A percentile compares a stretch with the other conserved stretches of the same genome.
phyloP scores from a whole-genome alignment of 805 yeast genomes.

The Myxozyma monticola region DNA sequence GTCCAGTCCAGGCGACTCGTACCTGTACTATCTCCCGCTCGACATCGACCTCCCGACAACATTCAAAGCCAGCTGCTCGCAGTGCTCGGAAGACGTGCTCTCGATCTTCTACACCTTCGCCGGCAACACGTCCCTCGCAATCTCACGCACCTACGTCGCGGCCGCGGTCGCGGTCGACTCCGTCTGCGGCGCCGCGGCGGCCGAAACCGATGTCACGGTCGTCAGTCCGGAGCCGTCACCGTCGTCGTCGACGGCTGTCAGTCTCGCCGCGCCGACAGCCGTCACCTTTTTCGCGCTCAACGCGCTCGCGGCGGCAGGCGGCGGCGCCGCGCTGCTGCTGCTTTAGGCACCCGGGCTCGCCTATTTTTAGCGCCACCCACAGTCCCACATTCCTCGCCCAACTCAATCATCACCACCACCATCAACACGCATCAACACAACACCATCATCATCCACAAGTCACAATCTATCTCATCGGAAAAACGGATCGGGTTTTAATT shows the following conservation, averaged over 20 bases:
- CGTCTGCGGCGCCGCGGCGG: conserved; percentile 27
- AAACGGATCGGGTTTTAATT: too few relatives aligned
- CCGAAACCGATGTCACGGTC: conserved; percentile 1
- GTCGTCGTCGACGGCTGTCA: not conserved
- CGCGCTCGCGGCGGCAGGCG: too few relatives aligned
- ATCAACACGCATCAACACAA: too few relatives aligned
- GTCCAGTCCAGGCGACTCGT: conserved; percentile 32
- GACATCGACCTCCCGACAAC: conserved; percentile 34
- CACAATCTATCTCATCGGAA: too few relatives aligned
- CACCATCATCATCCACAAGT: too few relatives aligned
- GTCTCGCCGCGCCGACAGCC: not conserved
- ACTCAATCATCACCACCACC: too few relatives aligned
- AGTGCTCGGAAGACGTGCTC: conserved; percentile 35
- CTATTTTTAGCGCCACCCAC: too few relatives aligned
- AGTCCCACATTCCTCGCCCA: too few relatives aligned
- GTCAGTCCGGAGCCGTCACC: conserved; percentile 4
- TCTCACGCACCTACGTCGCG: conserved; percentile 35
- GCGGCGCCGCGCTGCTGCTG: too few relatives aligned
- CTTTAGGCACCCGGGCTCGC: too few relatives aligned
- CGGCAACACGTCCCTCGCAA: conserved; percentile 28
- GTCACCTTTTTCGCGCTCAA: too few relatives aligned
- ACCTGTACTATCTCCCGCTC: conserved; percentile 37
- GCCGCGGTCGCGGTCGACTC: conserved; percentile 33
- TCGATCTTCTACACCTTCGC: conserved; percentile 32
- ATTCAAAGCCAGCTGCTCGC: conserved; percentile 31